Percentiles rank a stretch among this genome's conserved stretches.
phyloP scores from a whole-genome alignment of 2,329 filamentous ascomycete genomes.

The Ceratocystis variospora region DNA sequence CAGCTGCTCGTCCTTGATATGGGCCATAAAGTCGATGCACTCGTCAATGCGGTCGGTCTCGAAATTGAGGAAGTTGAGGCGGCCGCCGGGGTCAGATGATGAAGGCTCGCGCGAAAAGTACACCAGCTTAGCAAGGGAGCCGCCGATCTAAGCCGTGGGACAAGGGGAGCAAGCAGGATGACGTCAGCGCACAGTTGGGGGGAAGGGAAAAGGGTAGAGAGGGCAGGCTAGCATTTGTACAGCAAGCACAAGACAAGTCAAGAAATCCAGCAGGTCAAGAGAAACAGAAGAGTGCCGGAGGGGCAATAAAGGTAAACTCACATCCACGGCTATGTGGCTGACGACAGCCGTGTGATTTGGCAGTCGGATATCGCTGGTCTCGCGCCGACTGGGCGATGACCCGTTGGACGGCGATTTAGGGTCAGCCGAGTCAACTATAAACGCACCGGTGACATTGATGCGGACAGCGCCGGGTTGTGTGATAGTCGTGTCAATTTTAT shows the following conservation, averaged over 20 bases:
- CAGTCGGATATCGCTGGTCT: conserved; percentile 86
- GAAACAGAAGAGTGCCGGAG: background rate
- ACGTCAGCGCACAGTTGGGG: conserved; percentile 18
- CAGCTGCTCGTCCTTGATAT: conserved; percentile 70
- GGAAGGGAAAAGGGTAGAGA: background rate
- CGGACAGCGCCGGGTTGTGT: conserved; percentile 58
- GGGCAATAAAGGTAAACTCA: conserved; percentile 35
- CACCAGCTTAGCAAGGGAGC: conserved; percentile 87
- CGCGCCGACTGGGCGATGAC: conserved; percentile 36
- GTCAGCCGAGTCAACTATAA: conserved; percentile 74
- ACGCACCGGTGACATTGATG: conserved; percentile 93
- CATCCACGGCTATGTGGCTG: conserved; percentile 93
- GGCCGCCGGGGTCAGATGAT: conserved; percentile 66
- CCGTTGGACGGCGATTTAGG: conserved; percentile 37
- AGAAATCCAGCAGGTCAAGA: conserved; percentile 14
- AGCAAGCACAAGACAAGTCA: background rate
- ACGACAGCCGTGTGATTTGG: conserved; percentile 92
- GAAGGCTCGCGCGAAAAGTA: conserved; percentile 87
- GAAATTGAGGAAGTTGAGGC: conserved; percentile 89
- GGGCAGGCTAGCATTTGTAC: background rate
- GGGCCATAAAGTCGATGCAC: conserved; percentile 81
- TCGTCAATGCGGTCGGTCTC: conserved; percentile 91
- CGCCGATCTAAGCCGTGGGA: conserved; percentile 57
- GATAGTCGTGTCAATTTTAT: conserved; percentile 48
- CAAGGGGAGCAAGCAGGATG: conserved; percentile 10